Evolutionary conservation across 257 asterid species (phyloP).

Genomic region (Solanum etuberosum): DNA sequence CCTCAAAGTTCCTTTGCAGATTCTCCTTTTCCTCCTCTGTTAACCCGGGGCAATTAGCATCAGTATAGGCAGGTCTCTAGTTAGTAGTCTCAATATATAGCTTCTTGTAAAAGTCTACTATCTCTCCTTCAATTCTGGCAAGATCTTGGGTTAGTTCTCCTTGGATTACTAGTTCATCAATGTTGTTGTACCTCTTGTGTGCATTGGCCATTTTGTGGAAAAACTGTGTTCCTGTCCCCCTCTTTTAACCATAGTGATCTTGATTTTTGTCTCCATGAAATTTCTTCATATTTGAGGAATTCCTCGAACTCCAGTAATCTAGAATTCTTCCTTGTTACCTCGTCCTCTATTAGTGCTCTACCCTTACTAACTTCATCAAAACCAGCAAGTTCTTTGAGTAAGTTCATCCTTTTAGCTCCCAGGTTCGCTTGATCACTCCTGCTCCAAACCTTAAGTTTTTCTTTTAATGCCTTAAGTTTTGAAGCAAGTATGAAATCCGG

Average conservation of each 20-base stretch:
- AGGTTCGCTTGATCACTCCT: background rate
- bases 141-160: background rate
- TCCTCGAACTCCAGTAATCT: background rate
- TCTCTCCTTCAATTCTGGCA: background rate
- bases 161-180: background rate
- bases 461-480: background rate
- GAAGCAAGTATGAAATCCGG: background rate
- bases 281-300: background rate
- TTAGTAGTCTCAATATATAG: background rate
- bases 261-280: background rate
- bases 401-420: background rate
- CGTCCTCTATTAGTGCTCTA: background rate
- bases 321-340: background rate
- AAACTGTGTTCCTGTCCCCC: background rate
- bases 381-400: background rate
- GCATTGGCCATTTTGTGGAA: background rate
- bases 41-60: background rate
- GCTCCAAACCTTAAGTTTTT: background rate
- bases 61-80: background rate
- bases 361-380: background rate
- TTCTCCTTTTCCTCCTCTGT: background rate
- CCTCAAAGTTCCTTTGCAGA: background rate
- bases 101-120: background rate
- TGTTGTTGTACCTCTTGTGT: background rate
- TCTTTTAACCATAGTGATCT: background rate